Evolutionary conservation across 768 basidiomycete species (phyloP), one percentile per base, ranked within the genome.

Genomic region (Leucosporidium scottii): DNA sequence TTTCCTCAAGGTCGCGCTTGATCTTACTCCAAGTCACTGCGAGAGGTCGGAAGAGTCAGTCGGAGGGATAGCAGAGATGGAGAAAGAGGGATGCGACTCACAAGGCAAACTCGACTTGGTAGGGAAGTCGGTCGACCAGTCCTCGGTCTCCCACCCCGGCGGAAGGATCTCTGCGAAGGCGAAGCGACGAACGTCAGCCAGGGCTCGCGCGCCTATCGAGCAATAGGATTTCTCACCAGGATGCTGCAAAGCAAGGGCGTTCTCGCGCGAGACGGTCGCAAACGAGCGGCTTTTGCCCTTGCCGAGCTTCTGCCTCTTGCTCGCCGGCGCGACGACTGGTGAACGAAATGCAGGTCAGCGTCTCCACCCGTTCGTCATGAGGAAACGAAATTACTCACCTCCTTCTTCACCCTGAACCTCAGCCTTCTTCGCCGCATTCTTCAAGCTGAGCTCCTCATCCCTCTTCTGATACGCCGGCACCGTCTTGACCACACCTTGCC

Each of bases 401-500:
- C 47, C 44, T 48, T 47, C 59, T 0, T 28, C 25, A 28, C 59
- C 44, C 44, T 47, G 39, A 8, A 10, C 39, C 39, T 44, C 39
- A 17, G 39, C 39, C 39, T 44, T 44, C 39, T 44, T 44, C 13
- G 39, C 39, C 39, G 39, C 39, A 44, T 44, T 44, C 39, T 17
- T 44, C 59, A 18, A 21, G 20, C 36, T 44, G 21, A 70, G 21
- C 47, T 50, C 59, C 27, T 71, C 65, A 65, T 72, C 72, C 39
- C 61, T 57, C 66, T 67, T 62, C 39, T 28, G 25, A 31, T 59
- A 30, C 62, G 74, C 71, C 59, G 71, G 71, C 7, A 72, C 71
- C 1, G 62, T 77, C 44, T 76, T 77, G 48, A 82, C 70, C 59
- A 93, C 91, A 48, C 82, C 74, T 72, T 87, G 86, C 68, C 91